phyloP scores from a whole-genome alignment of 108 stramenopile genomes.

The Licmophora abbreviata region DNA sequence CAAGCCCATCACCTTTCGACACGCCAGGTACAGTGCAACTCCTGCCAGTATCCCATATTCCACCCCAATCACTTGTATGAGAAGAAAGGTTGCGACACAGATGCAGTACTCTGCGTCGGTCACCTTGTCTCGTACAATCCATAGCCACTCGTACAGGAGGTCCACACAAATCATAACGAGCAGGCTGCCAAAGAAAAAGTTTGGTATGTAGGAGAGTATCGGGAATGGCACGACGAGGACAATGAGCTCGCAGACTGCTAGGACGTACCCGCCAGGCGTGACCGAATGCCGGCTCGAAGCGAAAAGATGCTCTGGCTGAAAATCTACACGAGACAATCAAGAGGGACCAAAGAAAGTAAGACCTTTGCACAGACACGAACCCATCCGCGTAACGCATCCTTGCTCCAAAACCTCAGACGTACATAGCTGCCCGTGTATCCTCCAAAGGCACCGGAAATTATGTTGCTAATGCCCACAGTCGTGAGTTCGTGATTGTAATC shows the following conservation, averaged over 20 bases:
- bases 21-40: constrained; percentile 35
- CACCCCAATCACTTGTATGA: constrained; percentile 78
- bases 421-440: constrained; percentile 79
- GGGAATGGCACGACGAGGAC: constrained; percentile 70
- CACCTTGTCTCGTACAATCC: constrained; percentile 73
- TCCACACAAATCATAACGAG: constrained; percentile 89
- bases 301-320: constrained; percentile 97
- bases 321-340: too few relatives aligned
- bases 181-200: constrained; percentile 90
- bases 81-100: constrained; percentile 72
- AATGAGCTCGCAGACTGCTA: constrained; percentile 50
- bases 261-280: constrained; percentile 66
- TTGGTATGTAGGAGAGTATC: constrained; percentile 80
- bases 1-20: constrained; percentile 16
- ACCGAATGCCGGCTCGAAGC: constrained; percentile 81
- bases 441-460: constrained; percentile 84
- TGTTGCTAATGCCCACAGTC: constrained; percentile 89
- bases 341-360: too few relatives aligned
- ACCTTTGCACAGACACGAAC: too few relatives aligned
- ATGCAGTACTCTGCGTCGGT: constrained; percentile 70
- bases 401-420: too few relatives aligned
- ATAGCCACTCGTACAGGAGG: constrained; percentile 93
- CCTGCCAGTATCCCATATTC: constrained; percentile 84
- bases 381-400: too few relatives aligned
- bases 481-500: constrained; percentile 90